Evolutionary conservation across 192 early-diverging fungal genomes (phyloP).

Genomic region (Umbelopsis isabellina): DNA sequence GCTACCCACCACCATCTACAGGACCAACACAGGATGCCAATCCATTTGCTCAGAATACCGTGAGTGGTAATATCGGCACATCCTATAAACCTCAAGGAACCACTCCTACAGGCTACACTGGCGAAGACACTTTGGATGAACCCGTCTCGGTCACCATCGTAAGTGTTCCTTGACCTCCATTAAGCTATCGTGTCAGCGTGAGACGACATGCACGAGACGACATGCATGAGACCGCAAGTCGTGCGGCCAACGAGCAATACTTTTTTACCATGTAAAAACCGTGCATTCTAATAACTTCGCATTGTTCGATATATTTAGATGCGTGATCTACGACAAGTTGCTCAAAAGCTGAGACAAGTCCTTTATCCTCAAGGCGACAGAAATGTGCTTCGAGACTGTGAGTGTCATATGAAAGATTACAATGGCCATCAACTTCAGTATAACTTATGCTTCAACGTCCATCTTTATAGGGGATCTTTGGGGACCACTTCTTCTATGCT

Average conservation of each 20-base stretch:
- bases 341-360: constrained; percentile 74
- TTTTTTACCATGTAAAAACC: neutral
- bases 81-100: constrained; percentile 14
- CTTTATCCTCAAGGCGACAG: constrained; percentile 64
- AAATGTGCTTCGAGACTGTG: constrained; percentile 78
- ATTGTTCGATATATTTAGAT: constrained; percentile 46
- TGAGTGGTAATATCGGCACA: constrained; percentile 38
- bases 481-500: constrained; percentile 95
- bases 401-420: constrained; percentile 26
- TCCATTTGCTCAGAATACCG: constrained; percentile 25
- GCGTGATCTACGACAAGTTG: constrained; percentile 74
- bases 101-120: constrained; percentile 26
- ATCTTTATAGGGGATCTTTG: constrained; percentile 87
- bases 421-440: constrained; percentile 34
- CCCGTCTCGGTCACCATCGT: constrained; percentile 92
- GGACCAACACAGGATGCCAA: neutral
- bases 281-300: neutral
- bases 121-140: constrained; percentile 87
- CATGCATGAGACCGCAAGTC: too few species aligned
- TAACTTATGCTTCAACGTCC: constrained; percentile 32
- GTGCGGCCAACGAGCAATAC: too few species aligned
- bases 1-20: constrained; percentile 12
- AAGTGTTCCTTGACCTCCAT: constrained; percentile 33
- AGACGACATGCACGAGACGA: too few species aligned
- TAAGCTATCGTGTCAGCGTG: neutral